Base-by-base conservation (phyloP, 2,329 filamentous ascomycete genomes). In the Aspergillus arachidicola region DNA sequence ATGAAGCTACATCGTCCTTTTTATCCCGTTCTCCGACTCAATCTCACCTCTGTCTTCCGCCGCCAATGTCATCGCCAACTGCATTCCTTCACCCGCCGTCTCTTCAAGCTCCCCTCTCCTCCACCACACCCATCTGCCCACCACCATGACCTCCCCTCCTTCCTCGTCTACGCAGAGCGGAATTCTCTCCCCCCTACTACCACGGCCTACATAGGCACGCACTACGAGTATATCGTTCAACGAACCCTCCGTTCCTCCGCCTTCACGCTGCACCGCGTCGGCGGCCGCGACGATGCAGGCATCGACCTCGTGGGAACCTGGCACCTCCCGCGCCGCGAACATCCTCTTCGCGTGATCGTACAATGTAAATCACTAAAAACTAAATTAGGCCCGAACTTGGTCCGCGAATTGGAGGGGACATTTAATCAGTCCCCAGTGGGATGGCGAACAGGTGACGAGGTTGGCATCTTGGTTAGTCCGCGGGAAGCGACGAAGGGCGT, bases 401-500 rank as follows among this genome's bases (percentile, higher is more conserved):
- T 83, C 19, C 76, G 81, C 21, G 81, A 83, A 63, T 68, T 83
- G 5, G 81, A 83, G 57, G 94, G 94, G 4, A 87, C 92, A 0
- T 91, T 95, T 72, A 83, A 84, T 1, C 89, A 88, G 14, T 91
- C 91, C 7, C 93, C 93, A 1, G 80, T 84, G 0, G 90, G 89
- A 0, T 96, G 91, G 91, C 83, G 87, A 59, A 86, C 85, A 0
- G 81, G 1, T 4, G 83, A 85, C 16, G 87, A 91, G 6, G 75
- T 97, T 38, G 94, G 88, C 0, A 72, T 97, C 19, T 78, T 97
- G 59, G 89, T 91, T 28, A 85, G 87, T 4, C 87, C 89, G 66
- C 83, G 85, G 64, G 83, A 87, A 59, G 91, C 93, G 36, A 96
- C 93, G 0, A 91, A 87, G 72, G 94, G 94, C 1, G 88, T 96